Evolutionary conservation across 2,329 filamentous ascomycete genomes (phyloP).

Genomic region (Phaeosphaeria sp.): DNA sequence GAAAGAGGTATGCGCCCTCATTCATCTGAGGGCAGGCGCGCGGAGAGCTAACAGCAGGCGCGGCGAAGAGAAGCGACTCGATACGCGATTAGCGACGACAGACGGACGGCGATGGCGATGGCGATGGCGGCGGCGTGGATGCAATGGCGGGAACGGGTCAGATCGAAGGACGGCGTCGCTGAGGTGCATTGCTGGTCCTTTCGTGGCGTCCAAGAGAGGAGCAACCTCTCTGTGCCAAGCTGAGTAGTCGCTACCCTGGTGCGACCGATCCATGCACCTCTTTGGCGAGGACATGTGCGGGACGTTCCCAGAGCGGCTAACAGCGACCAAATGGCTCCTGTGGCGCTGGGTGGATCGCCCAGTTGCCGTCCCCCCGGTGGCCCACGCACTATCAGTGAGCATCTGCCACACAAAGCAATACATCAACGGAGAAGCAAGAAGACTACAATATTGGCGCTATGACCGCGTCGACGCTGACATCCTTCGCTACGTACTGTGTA

Average conservation of each 20-base stretch:
- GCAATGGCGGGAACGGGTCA: conserved; percentile 18
- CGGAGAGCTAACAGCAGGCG: conserved; percentile 1
- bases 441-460: neutral
- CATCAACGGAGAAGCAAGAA: neutral
- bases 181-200: conserved; percentile 29
- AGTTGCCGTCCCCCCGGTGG: neutral
- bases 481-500: neutral
- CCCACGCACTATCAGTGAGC: neutral
- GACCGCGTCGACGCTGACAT: neutral
- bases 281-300: neutral
- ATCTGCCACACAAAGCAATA: neutral
- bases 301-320: neutral
- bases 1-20: conserved; percentile 25
- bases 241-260: neutral
- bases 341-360: neutral
- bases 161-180: conserved; percentile 20
- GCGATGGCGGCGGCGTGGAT: conserved; percentile 13
- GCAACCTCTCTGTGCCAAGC: conserved; percentile 3
- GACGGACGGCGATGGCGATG: conserved; percentile 15
- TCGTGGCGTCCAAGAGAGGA: conserved; percentile 32
- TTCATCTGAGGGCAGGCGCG: conserved; percentile 31
- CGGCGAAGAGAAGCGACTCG: conserved; percentile 6
- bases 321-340: neutral
- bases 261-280: neutral
- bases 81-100: conserved; percentile 1